Base-by-base conservation (phyloP, 2,329 filamentous ascomycete genomes). In the Lizonia empirigonia region DNA sequence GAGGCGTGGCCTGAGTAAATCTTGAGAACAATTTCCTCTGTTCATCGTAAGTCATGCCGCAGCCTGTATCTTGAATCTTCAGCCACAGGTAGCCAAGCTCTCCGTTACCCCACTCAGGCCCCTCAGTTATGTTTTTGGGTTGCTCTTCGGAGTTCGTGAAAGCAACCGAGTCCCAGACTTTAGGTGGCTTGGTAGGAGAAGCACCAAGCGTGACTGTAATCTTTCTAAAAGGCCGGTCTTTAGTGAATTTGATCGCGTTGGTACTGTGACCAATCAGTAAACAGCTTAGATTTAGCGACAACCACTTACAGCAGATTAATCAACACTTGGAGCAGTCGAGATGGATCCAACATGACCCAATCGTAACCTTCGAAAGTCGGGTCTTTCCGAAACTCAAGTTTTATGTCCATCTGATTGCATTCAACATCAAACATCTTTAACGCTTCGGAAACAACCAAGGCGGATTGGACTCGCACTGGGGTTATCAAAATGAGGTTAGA, bases 201-300 rank as follows among this genome's bases (percentile, higher is more conserved):
- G 72, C 73, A 10, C 74, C 74, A 0, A 77, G 48, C 5, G 60
- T 74, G 6, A 78, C 68, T 1, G 58, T 69, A 33, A 78, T 72
- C 15, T 65, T 62, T 1, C 73, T 68, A 5, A 44, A 56, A 0
- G 65, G 49, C 5, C 64, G 59, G 34, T 72, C 68, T 33, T 74
- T 71, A 0, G 75, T 78, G 18, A 69, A 69, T 32, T 67, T 69
- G 27, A 69, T 69, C 4, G 66, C 66, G 20, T 69, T 69, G 0
- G 65, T 69, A 1, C 62, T 65, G 35, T 13, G n/a, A 16, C 3
- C 4, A 44, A 71, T 64, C 5, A 77, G 60, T 13, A 69, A n/a
- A 10, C 4, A 9, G 50, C 8, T 46, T 53, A 5, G 63, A 59
- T 18, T 67, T 62, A 3, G 57, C 64, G 22, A 63, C 50, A 2